These are phyloP conservation scores for Metschnikowia lunata DNA, from an alignment of 805 yeast species.

Conservation along the genomic window DNA sequence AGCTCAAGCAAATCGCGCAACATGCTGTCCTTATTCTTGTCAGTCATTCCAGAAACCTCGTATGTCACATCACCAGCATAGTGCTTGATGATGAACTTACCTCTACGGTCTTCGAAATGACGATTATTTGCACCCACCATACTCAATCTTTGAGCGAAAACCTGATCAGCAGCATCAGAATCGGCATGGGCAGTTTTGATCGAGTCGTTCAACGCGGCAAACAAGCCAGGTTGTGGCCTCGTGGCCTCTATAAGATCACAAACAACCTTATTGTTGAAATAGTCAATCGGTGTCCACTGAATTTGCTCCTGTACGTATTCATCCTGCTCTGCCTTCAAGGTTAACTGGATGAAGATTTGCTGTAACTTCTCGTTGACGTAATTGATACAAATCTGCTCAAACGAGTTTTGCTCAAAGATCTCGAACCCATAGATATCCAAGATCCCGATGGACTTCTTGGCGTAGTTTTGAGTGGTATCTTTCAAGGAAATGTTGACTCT, in stretches of 20 bases:
- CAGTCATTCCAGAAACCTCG: slow-evolving; percentile 86
- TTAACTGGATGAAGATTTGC: slow-evolving; percentile 93
- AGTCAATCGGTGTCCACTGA: slow-evolving; percentile 95
- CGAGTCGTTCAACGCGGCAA: slow-evolving; percentile 95
- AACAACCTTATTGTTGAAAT: slow-evolving; percentile 92
- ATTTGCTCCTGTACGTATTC: slow-evolving; percentile 94
- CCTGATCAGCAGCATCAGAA: slow-evolving; percentile 92
- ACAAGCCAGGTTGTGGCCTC: slow-evolving; percentile 88
- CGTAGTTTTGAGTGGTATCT: slow-evolving; percentile 34
- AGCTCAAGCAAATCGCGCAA: slow-evolving; percentile 82
- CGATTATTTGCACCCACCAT: slow-evolving; percentile 72
- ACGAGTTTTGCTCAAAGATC: slow-evolving; percentile 90
- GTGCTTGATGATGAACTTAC: slow-evolving; percentile 87
- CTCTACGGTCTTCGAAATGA: slow-evolving; percentile 84
- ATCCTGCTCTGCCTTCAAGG: slow-evolving; percentile 95
- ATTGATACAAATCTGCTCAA: slow-evolving; percentile 93
- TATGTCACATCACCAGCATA: slow-evolving; percentile 98
- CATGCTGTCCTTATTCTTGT: slow-evolving; percentile 93
- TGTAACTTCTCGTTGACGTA: slow-evolving; percentile 94
- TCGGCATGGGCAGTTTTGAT: slow-evolving; percentile 99
- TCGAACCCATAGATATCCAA: slow-evolving; percentile 96
- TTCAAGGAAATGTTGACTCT: slow-evolving; percentile 77
- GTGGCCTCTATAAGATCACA: slow-evolving; percentile 93
- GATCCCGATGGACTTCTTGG: slow-evolving; percentile 77
- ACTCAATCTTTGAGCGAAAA: slow-evolving; percentile 86